Base-by-base conservation (phyloP, 768 basidiomycete genomes). In the Psilocybe cyanescens region DNA sequence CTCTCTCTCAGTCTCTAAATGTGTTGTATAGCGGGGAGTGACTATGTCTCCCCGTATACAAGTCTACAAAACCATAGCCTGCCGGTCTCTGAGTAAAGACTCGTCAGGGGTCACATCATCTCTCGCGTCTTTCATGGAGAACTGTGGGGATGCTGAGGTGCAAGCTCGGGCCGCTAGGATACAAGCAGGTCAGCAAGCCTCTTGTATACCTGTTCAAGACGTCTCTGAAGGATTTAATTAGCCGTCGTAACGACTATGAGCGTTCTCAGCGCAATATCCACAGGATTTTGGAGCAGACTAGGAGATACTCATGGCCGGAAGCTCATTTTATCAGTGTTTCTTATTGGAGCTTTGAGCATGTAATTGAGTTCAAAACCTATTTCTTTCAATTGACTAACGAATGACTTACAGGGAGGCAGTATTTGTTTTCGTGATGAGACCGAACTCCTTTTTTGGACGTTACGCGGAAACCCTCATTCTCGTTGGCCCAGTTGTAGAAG, bases 281-380 rank as follows among this genome's bases (percentile, higher is more conserved):
- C 93, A 0, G 92, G 91, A 0, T 91, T 89, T 77, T 97, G 95
- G 95, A 92, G 92, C 55, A 83, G 86, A 52, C 84, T 88, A 45
- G 89, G 91, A 8, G 94, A 96, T 71, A 75, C 80, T 8, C 76
- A 87, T 64, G 95, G 95, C 8, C 83, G 95, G 37, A 94, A 89
- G 51, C 83, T 82, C 28, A 84, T 96, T 47, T 83, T 96, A 59
- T 83, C 84, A 2, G 72, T 86, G 14, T 83, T 89, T 39, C 79
- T 90, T 5, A 62, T 87, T 17, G 94, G 95, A 14, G 80, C 94
- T 1, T 79, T 93, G 57, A 74, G 85, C 65, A 91, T 89, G 94
- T 93, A 68, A 59, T 86, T 77, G 3, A n/a, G 49, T 44, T 16
- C 65, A 47, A 59, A 44, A 16, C 17, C 58, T 29, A 28, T 50